A percentile compares a stretch with the other conserved stretches of the same genome.
Evolutionary conservation across 148 eudicot genomes (phyloP).

Genomic region (Pharnaceum exiguum): DNA sequence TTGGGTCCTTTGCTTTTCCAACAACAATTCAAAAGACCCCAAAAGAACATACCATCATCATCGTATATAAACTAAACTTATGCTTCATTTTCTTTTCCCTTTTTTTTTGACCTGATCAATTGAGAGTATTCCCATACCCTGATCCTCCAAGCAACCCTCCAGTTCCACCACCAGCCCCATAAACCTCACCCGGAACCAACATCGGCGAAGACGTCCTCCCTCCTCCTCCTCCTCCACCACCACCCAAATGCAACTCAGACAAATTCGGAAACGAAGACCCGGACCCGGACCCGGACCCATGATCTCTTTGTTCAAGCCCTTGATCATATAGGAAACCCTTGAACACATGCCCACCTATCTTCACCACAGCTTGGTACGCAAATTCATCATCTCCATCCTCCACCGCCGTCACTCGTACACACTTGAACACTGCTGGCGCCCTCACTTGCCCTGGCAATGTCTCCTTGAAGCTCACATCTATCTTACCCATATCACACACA

Average conservation of each 20-base stretch:
- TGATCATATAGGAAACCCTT: conserved; percentile 89
- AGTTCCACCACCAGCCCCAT: conserved; percentile 34
- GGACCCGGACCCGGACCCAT: too few species aligned
- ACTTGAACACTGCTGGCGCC: conserved; percentile 87
- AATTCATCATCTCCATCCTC: conserved; percentile 81
- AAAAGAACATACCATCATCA: conserved; percentile 5
- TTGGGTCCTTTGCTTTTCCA: conserved; percentile 2
- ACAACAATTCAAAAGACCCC: conserved; percentile 18
- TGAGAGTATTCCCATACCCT: conserved; percentile 65
- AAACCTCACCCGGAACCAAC: conserved; percentile 44
- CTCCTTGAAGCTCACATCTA: conserved; percentile 73
- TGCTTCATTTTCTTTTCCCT: not conserved
- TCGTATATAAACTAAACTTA: conserved; percentile 4
- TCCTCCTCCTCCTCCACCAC: conserved; percentile 30
- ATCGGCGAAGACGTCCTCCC: conserved; percentile 40
- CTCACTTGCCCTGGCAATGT: conserved; percentile 74
- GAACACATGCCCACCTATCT: conserved; percentile 83
- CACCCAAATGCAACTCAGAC: conserved; percentile 81
- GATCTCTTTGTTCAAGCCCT: conserved; percentile 63
- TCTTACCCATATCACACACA: conserved; percentile 6
- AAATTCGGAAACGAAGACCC: conserved; percentile 64
- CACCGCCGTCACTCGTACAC: conserved; percentile 70
- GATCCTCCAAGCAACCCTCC: conserved; percentile 55
- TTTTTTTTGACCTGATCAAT: conserved; percentile 20
- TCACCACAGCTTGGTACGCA: conserved; percentile 79